These are phyloP conservation scores for Thielaviopsis punctulata DNA, from an alignment of 2,329 filamentous ascomycete genomes.

Conservation along the genomic window DNA sequence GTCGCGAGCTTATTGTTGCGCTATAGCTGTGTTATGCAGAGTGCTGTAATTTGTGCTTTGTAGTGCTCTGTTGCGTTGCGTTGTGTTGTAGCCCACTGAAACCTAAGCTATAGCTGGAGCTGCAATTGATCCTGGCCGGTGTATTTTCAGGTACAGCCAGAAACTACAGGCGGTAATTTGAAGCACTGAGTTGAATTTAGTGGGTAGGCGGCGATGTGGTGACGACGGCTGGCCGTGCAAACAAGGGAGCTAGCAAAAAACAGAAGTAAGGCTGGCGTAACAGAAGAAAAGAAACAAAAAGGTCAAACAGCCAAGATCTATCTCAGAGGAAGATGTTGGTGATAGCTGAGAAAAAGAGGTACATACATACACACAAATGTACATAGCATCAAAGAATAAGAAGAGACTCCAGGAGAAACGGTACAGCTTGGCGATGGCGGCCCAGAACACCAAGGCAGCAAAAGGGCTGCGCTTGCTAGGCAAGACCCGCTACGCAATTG, in stretches of 20 bases:
- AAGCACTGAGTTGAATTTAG: neutral
- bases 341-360: no score
- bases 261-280: neutral
- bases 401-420: neutral
- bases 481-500: conserved; percentile 8
- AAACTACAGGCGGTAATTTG: neutral
- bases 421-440: neutral
- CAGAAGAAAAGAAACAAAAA: neutral
- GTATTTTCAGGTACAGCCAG: neutral
- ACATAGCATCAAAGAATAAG: neutral
- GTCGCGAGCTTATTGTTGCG: neutral
- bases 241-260: neutral
- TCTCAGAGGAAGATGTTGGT: neutral
- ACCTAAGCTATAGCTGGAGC: neutral
- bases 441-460: neutral
- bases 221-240: conserved; percentile 3
- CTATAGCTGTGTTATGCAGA: neutral
- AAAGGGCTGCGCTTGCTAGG: conserved; percentile 4
- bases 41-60: neutral
- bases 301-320: neutral
- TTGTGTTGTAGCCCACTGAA: neutral
- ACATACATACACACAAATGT: neutral
- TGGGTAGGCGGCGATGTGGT: conserved; percentile 8
- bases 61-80: no score
- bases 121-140: neutral